A percentile compares a stretch with the other conserved stretches of the same genome.
Evolutionary conservation across 2,329 filamentous ascomycete species (phyloP).

Genomic region (Fusarium sp.): DNA sequence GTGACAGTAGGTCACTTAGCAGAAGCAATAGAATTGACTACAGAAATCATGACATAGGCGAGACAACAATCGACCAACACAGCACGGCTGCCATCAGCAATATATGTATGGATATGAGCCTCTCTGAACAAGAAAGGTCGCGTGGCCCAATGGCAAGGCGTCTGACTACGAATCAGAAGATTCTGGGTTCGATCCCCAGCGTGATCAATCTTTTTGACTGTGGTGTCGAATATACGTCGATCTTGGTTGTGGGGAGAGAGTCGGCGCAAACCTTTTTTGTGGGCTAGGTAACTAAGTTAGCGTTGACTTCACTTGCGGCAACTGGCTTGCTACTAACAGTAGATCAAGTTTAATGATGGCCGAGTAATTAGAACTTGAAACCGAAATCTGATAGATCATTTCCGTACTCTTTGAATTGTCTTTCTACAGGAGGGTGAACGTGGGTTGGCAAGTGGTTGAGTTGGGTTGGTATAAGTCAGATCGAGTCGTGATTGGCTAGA

Average conservation of each 20-base stretch:
- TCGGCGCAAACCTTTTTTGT: background rate
- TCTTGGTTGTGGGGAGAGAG: background rate
- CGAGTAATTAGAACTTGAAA: no score
- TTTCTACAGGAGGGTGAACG: background rate
- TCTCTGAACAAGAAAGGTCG: slow-evolving; percentile 7
- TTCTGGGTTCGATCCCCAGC: slow-evolving; percentile 48
- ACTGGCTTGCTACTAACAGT: background rate
- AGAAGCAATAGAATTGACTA: background rate
- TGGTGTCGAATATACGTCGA: background rate
- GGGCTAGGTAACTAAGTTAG: background rate
- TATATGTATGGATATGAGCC: rapidly evolving
- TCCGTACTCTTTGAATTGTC: background rate
- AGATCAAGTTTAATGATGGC: no score
- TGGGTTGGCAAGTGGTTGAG: background rate
- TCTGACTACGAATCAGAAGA: slow-evolving; percentile 51
- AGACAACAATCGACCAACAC: background rate
- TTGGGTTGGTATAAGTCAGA: background rate
- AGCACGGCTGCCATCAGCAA: rapidly evolving
- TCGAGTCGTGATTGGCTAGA: background rate
- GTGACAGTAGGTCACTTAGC: background rate
- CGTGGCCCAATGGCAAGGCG: slow-evolving; percentile 49
- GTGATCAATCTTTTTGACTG: slow-evolving; percentile 25
- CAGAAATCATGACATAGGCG: background rate
- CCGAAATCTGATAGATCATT: no score
- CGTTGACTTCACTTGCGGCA: background rate